These are phyloP conservation scores for Monosporascus sp. DNA, from an alignment of 2,329 filamentous ascomycete genomes.

Conservation along the genomic window DNA sequence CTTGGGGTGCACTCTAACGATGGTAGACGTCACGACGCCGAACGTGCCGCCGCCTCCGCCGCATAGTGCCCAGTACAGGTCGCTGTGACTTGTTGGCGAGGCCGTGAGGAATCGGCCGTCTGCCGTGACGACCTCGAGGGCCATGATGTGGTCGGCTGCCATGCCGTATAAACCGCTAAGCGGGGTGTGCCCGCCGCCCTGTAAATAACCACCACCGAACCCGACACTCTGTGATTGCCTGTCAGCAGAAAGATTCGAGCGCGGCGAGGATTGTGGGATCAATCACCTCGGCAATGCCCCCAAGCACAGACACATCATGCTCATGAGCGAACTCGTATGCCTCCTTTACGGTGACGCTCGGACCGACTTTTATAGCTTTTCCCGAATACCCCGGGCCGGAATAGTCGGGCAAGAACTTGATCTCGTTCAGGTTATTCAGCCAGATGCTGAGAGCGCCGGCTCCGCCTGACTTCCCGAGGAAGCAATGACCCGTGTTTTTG, in stretches of 20 bases:
- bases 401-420: constrained; percentile 16
- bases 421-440: constrained; percentile 26
- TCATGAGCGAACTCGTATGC: constrained; percentile 8
- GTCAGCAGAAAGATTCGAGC: not conserved
- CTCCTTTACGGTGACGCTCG: constrained; percentile 17
- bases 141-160: constrained; percentile 37
- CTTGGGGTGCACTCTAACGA: constrained; percentile 10
- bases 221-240: constrained; percentile 26
- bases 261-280: too few relatives aligned
- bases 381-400: constrained; percentile 14
- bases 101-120: constrained; percentile 29
- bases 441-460: constrained; percentile 24
- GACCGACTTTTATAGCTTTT: constrained; percentile 19
- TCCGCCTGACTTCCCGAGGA: constrained; percentile 24
- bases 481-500: constrained; percentile 24
- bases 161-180: constrained; percentile 34
- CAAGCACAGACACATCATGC: constrained; percentile 30
- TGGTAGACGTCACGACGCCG: constrained; percentile 34
- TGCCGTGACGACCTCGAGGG: constrained; percentile 11
- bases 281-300: constrained; percentile 19
- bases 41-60: constrained; percentile 47
- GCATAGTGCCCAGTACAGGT: constrained; percentile 49
- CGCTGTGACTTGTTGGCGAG: constrained; percentile 33
- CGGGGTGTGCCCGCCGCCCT: constrained; percentile 41
- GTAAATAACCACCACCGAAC: constrained; percentile 40